These are phyloP conservation scores for Beta lomatogona DNA, from an alignment of 179 eudicot genomes.

Conservation along the genomic window DNA sequence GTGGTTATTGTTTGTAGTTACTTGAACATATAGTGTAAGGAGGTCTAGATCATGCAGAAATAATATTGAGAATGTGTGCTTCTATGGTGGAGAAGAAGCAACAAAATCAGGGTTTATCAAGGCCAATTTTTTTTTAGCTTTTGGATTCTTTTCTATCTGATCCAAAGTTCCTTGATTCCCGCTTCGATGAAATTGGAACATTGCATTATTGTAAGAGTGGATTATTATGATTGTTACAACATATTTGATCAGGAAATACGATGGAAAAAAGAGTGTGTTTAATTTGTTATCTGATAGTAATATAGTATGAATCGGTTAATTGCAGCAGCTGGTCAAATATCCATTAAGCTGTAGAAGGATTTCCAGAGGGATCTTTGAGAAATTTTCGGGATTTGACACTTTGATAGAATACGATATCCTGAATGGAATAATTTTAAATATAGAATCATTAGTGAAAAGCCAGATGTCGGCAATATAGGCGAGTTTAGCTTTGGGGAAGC, in stretches of 20 bases:
- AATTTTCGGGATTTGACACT: background rate
- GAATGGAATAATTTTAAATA: background rate
- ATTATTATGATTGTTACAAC: background rate
- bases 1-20: background rate
- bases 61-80: background rate
- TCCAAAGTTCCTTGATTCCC: too few relatives aligned
- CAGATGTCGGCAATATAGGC: background rate
- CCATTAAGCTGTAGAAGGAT: too few relatives aligned
- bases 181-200: too few relatives aligned
- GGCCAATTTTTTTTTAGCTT: background rate
- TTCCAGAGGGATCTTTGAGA: too few relatives aligned
- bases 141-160: background rate
- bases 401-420: background rate
- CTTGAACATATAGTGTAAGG: background rate
- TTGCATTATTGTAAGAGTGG: background rate
- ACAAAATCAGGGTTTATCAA: background rate
- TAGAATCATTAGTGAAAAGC: background rate
- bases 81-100: background rate
- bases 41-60: background rate
- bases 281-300: too few relatives aligned
- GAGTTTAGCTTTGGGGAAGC: background rate
- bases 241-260: background rate
- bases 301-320: too few relatives aligned
- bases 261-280: background rate
- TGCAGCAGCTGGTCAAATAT: too few relatives aligned